Evolutionary conservation across 106 monocot species (phyloP), one percentile per base, ranked within the genome.

Genomic region (Apostasia shenzhenica): DNA sequence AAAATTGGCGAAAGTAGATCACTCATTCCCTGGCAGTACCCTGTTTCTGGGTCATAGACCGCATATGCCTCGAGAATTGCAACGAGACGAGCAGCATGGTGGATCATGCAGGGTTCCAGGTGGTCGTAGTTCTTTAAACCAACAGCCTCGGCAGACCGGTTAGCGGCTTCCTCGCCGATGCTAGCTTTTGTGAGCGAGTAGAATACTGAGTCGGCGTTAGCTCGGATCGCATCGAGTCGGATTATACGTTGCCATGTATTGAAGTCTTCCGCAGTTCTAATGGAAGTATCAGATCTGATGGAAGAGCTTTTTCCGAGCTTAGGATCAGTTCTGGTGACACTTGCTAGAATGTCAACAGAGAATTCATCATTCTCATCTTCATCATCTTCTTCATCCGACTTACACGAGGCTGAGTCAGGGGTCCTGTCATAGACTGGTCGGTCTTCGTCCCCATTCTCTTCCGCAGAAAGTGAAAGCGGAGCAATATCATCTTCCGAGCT

Each of bases 21-120:
- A 39, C 94, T 94, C 94, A 94, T 94, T 4, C 94, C 94, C 44
- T 94, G 94, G 54, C 94, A 94, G 75, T 94, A 94, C 37, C 94
- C 94, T 8, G 79, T 91, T 68, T 94, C 94, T 14, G 84, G 88
- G 50, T 94, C 94, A 48, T 85, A 88, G 44, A 86, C 37, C 0
- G 90, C 87, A 61, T 94, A 94, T 5, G 94, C 85, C 67, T 94
- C 94, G 2, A 94, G 79, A 26, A 94, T 55, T 6, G 85, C 76
- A 46, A 94, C 87, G 39, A 94, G 59, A 14, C 94, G 87, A 43
- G 91, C 76, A 44, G 91, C 94, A 55, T 94, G 94, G 71, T 81
- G 75, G 57, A 94, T 76, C 83, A 81, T 85, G 79, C 83, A 85
- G 14, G 94, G 85, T 37, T 81, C 87, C 72, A 94, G 64, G 72